Base-by-base conservation (phyloP, 371 early-diverging fungal genomes). In the Amoeboaphelidium occidentale region DNA sequence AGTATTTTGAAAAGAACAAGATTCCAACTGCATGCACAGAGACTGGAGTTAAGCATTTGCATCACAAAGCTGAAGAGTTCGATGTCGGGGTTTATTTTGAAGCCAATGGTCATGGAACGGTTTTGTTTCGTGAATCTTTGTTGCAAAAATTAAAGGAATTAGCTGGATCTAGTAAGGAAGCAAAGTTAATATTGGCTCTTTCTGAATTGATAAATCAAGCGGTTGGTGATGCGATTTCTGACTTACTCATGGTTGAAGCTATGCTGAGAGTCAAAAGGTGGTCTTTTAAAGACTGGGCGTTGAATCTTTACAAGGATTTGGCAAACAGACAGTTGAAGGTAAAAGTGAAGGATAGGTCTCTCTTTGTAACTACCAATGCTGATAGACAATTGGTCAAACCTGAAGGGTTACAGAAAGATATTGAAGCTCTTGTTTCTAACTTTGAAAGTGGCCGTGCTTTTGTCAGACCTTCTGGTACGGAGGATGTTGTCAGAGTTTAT, bases 31-130 rank as follows among this genome's bases (percentile, higher is more conserved):
- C 82, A 13, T 91, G 83, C 60, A 90, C 88, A 1, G 72, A 81
- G 32, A 98, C 98, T 23, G 99, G 99, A 55, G 98, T 99, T 52
- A 99, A 99, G 75, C 89, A 99, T 68, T 74, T 98, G 61, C 94
- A 97, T 56, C 92, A 88, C 61, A 90, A 88, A 61, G 98, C 98
- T 41, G 76, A 82, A 58, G 78, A 84, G 54, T 98, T 83, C 65
- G 93, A 90, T 64, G 78, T 98, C 53, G 97, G 99, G 58, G 90
- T 97, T 42, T 99, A 97, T 72, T 98, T 98, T 79, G 99, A 99
- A 65, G 97, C 97, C 32, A 98, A 98, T 55, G 99, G 99, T 47
- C 99, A 99, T 63, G 99, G 99, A 46, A 96, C 98, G 21, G 84
- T 97, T 27, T 74, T 88, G 50, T 98, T 99, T 67, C 89, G 85